These are phyloP conservation scores for Claviceps spartinae DNA, from an alignment of 2,329 filamentous ascomycete genomes.

Conservation along the genomic window DNA sequence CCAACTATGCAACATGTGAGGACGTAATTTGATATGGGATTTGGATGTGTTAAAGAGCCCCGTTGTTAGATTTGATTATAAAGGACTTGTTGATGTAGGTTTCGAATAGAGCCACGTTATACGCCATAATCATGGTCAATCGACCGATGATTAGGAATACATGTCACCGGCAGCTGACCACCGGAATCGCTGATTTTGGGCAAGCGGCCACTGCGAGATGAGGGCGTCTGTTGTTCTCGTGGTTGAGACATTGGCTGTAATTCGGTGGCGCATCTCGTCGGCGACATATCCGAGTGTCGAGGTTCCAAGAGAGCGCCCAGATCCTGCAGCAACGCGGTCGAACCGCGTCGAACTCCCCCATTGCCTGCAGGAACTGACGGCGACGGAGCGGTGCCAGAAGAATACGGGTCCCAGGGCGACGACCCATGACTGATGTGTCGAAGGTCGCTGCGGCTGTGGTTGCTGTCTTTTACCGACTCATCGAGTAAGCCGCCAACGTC, in stretches of 20 bases:
- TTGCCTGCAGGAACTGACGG: constrained; percentile 31
- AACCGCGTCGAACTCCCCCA: constrained; percentile 37
- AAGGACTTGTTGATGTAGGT: too few relatives aligned
- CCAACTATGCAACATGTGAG: too few relatives aligned
- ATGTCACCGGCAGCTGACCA: constrained; percentile 23
- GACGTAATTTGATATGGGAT: neutral
- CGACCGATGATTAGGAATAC: neutral
- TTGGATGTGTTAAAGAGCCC: neutral
- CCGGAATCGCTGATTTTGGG: constrained; percentile 26
- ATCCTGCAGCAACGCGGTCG: constrained; percentile 44
- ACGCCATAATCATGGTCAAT: neutral
- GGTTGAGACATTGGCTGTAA: constrained; percentile 33
- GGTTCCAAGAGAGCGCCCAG: constrained; percentile 40
- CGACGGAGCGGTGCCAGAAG: constrained; percentile 24
- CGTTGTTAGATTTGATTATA: too few relatives aligned
- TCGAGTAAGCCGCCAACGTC: constrained; percentile 70
- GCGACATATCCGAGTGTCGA: constrained; percentile 18
- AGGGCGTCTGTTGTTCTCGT: constrained; percentile 20
- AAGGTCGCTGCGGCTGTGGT: constrained; percentile 15
- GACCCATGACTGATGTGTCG: constrained; percentile 30
- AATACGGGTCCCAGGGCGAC: constrained; percentile 24
- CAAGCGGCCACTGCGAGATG: constrained; percentile 16
- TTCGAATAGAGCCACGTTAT: too few relatives aligned
- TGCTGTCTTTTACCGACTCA: constrained; percentile 19
- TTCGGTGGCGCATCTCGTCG: constrained; percentile 26